Percentiles rank a stretch among this genome's conserved stretches.
Evolutionary conservation across 78 protist species (phyloP).

Genomic region (Blattamonas nauphoetae): DNA sequence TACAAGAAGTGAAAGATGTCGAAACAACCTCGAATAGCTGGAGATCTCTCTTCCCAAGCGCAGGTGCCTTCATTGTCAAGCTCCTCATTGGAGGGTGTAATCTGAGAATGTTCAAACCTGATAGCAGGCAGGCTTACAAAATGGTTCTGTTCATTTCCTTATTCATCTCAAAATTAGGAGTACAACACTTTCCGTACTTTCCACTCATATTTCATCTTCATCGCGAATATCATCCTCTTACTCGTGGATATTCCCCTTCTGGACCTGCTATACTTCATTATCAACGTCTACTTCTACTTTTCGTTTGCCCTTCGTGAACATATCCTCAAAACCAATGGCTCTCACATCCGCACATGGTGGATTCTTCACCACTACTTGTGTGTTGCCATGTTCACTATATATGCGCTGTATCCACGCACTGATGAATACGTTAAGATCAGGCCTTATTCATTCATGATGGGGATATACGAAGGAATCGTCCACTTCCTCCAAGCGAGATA

Average conservation of each 20-base stretch:
- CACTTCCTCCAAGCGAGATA: not conserved
- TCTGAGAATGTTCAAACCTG: not conserved
- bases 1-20: not conserved
- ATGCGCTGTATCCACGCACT: no score
- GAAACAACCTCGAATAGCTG: not conserved
- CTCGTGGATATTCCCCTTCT: not conserved
- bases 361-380: not conserved
- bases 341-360: constrained; percentile 1
- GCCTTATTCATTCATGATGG: not conserved
- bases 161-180: not conserved
- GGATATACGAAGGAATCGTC: not conserved
- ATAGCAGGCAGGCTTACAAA: not conserved
- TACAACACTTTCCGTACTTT: not conserved
- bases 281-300: not conserved
- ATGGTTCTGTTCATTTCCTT: not conserved
- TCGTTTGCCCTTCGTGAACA: not conserved
- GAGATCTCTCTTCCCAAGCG: not conserved
- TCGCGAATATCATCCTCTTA: not conserved
- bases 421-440: not conserved
- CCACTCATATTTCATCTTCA: not conserved
- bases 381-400: not conserved
- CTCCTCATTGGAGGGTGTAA: not conserved
- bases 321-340: not conserved
- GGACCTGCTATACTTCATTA: not conserved
- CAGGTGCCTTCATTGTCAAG: not conserved